These are phyloP conservation scores for Stereum hirsutum DNA, from an alignment of 1,284 basidiomycete genomes.

Conservation along the genomic window DNA sequence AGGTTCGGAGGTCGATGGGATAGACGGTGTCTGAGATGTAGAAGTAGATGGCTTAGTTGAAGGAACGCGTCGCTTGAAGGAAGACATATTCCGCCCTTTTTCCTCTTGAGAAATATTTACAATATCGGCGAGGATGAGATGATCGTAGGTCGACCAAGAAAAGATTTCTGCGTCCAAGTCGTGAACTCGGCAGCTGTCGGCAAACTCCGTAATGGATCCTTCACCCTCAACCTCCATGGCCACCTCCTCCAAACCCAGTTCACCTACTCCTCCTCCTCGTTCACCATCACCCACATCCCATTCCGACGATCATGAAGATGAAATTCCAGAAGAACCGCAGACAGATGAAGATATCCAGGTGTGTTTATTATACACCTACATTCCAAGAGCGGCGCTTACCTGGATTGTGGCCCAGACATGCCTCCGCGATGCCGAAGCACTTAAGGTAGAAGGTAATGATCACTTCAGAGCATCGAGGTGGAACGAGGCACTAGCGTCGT, in stretches of 20 bases:
- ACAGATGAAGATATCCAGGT: no score
- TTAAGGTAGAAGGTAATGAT: slow-evolving; percentile 53
- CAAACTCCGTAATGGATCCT: neutral
- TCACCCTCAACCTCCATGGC: neutral
- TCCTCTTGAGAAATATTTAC: no score
- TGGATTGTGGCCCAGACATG: slow-evolving; percentile 31
- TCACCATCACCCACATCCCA: no score
- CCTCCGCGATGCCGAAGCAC: slow-evolving; percentile 41
- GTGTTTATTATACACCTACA: no score
- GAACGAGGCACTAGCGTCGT: slow-evolving; percentile 57
- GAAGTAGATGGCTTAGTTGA: slow-evolving; percentile 30
- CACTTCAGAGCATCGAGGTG: slow-evolving; percentile 43
- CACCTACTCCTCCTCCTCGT: neutral
- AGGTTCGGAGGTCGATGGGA: no score
- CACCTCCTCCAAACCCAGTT: neutral
- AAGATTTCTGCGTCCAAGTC: no score
- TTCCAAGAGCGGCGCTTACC: no score
- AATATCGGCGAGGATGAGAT: neutral
- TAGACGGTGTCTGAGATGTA: no score
- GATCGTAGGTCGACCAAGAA: neutral
- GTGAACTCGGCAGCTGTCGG: no score
- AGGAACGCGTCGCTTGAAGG: slow-evolving; percentile 69
- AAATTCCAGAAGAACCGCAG: no score
- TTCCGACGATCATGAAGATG: no score
- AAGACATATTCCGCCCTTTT: slow-evolving; percentile 48